These are phyloP conservation scores for Lachancea cidri DNA, from an alignment of 805 yeast genomes.

Conservation along the genomic window DNA sequence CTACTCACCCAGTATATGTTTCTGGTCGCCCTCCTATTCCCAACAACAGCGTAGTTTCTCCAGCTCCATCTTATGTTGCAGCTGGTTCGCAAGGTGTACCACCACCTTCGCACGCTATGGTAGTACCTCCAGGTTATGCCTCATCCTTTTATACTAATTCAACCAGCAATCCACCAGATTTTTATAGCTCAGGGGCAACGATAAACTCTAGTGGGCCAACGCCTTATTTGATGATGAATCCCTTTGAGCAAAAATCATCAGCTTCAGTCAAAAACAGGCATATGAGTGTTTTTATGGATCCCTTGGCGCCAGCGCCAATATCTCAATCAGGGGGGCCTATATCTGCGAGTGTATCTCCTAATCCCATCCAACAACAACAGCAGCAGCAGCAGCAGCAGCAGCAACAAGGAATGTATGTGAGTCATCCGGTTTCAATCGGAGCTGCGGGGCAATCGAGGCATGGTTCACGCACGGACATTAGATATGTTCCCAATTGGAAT, in stretches of 20 bases:
- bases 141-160: constrained; percentile 2
- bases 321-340: not conserved
- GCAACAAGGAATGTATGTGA: constrained; percentile 1
- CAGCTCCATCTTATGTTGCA: constrained; percentile 5
- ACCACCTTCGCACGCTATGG: constrained; percentile 2
- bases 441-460: not conserved
- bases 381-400: not conserved
- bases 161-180: constrained; percentile 2
- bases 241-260: constrained; percentile 17
- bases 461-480: constrained; percentile 1
- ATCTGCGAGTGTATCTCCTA: constrained; percentile 5
- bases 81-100: constrained; percentile 1
- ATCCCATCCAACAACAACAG: constrained; percentile 6
- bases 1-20: not conserved
- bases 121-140: constrained; percentile 1
- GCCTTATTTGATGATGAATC: constrained; percentile 18
- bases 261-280: constrained; percentile 19
- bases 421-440: constrained; percentile 1
- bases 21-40: constrained; percentile 3
- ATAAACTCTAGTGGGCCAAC: not conserved
- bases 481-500: constrained; percentile 5
- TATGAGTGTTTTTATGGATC: constrained; percentile 26
- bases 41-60: constrained; percentile 3
- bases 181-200: not conserved
- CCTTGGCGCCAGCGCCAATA: constrained; percentile 19